A percentile compares a stretch with the other conserved stretches of the same genome.
Evolutionary conservation across 2,329 filamentous ascomycete genomes (phyloP).

Genomic region (Coniochaeta pulveracea): DNA sequence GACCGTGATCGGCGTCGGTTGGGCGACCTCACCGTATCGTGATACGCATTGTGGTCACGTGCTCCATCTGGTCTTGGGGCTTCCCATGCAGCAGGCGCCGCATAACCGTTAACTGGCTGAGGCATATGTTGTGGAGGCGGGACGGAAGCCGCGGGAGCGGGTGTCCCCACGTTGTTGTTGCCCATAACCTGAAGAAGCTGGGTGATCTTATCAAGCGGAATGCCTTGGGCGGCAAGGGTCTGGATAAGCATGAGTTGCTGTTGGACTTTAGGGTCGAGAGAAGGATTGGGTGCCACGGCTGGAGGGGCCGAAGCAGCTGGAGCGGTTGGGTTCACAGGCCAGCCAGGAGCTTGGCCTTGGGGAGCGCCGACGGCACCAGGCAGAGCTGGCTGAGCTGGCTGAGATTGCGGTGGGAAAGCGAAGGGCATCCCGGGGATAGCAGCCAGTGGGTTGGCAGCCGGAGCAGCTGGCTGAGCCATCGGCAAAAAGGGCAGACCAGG

Average conservation of each 20-base stretch:
- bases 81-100: slow-evolving; percentile 21
- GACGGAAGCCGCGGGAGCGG: slow-evolving; percentile 10
- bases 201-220: slow-evolving; percentile 68
- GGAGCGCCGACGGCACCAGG: slow-evolving; percentile 11
- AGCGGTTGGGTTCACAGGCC: slow-evolving; percentile 15
- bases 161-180: slow-evolving; percentile 17
- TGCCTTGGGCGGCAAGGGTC: slow-evolving; percentile 61
- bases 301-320: slow-evolving; percentile 22
- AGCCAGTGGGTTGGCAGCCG: slow-evolving; percentile 47
- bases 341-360: slow-evolving; percentile 24
- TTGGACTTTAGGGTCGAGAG: slow-evolving; percentile 44
- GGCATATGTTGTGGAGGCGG: slow-evolving; percentile 23
- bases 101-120: slow-evolving; percentile 27
- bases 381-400: slow-evolving; percentile 17
- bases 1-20: slow-evolving; percentile 51
- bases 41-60: slow-evolving; percentile 41
- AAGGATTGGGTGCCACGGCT: slow-evolving; percentile 15
- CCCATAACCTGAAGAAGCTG: slow-evolving; percentile 42
- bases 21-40: slow-evolving; percentile 52
- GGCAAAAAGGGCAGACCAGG: slow-evolving; percentile 15
- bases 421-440: slow-evolving; percentile 13
- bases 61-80: slow-evolving; percentile 27
- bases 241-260: slow-evolving; percentile 67
- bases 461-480: slow-evolving; percentile 31
- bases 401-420: slow-evolving; percentile 20